A percentile compares a stretch with the other conserved stretches of the same genome.
phyloP scores from a whole-genome alignment of 495 filamentous ascomycete species.

The Saxophila tyrrhenica region DNA sequence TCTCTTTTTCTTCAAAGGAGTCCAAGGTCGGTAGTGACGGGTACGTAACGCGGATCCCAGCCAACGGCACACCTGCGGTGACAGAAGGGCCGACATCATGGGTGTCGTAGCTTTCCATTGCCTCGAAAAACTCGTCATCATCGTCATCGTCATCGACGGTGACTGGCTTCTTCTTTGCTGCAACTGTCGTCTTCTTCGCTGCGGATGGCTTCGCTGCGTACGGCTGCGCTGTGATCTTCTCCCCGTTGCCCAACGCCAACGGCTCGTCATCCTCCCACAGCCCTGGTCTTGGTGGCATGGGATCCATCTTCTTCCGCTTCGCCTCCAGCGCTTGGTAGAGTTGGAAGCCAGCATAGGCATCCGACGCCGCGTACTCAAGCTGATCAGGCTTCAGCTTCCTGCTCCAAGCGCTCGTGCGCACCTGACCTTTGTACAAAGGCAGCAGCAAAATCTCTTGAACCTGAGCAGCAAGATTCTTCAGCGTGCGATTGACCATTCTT shows the following conservation, averaged over 20 bases:
- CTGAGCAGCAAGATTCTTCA: slow-evolving; percentile 23
- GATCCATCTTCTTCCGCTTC: slow-evolving; percentile 25
- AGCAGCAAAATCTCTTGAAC: slow-evolving; percentile 25
- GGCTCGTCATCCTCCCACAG: slow-evolving; percentile 13
- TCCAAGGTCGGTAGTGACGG: slow-evolving; percentile 2
- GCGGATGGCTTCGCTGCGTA: neutral
- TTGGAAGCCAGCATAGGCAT: slow-evolving; percentile 30
- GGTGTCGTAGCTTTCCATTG: slow-evolving; percentile 13
- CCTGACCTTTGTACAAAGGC: slow-evolving; percentile 28
- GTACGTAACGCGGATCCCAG: neutral
- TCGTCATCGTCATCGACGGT: slow-evolving; percentile 17
- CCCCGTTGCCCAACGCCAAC: slow-evolving; percentile 12
- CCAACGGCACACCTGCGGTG: neutral
- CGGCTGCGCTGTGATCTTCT: neutral
- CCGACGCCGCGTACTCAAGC: slow-evolving; percentile 27
- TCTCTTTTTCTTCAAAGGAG: neutral
- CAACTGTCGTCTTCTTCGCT: neutral
- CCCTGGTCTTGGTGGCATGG: slow-evolving; percentile 25
- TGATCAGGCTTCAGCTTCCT: slow-evolving; percentile 22
- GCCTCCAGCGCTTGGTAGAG: slow-evolving; percentile 28
- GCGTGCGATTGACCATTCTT: slow-evolving; percentile 17
- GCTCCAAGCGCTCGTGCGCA: slow-evolving; percentile 29
- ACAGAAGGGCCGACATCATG: neutral
- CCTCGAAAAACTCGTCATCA: slow-evolving; percentile 16
- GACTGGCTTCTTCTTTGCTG: neutral